Percentiles rank a stretch among this genome's conserved stretches.
Evolutionary conservation across 352 stramenopile species (phyloP).

Genomic region (Pythium dissotocum): DNA sequence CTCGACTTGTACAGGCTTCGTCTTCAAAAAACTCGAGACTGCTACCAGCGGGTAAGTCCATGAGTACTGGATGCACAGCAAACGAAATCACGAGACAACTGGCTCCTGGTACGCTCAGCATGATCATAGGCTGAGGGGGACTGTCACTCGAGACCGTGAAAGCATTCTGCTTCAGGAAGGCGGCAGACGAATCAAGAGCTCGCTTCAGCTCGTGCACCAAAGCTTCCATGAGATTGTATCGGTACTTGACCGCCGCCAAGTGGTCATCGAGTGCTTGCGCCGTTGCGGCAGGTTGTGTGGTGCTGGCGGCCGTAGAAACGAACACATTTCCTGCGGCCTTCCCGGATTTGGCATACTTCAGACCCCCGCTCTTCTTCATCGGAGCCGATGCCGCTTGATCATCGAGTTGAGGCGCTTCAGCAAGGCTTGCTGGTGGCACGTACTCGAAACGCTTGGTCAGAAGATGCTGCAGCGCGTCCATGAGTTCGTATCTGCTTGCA

Average conservation of each 20-base stretch:
- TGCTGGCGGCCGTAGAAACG: background rate
- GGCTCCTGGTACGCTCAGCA: slow-evolving; percentile 60
- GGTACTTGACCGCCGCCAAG: slow-evolving; percentile 40
- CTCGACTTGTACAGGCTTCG: slow-evolving; percentile 51
- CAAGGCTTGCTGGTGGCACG: background rate
- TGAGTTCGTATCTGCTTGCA: slow-evolving; percentile 24
- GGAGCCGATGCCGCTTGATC: background rate
- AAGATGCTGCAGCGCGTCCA: slow-evolving; percentile 47
- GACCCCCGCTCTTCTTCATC: slow-evolving; percentile 6
- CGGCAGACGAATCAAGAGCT: slow-evolving; percentile 46
- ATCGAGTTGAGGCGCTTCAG: background rate
- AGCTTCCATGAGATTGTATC: slow-evolving; percentile 63
- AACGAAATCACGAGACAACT: slow-evolving; percentile 81
- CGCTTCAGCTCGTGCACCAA: slow-evolving; percentile 56
- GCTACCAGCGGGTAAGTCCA: slow-evolving; percentile 71
- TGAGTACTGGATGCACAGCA: slow-evolving; percentile 71
- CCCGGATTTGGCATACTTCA: slow-evolving; percentile 15
- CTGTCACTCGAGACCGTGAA: slow-evolving; percentile 72
- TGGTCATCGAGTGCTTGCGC: background rate
- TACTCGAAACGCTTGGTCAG: slow-evolving; percentile 62
- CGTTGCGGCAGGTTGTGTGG: background rate
- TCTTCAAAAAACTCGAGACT: slow-evolving; percentile 76
- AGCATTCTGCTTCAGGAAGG: slow-evolving; percentile 48
- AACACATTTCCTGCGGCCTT: background rate
- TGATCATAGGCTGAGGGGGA: slow-evolving; percentile 58